phyloP scores from a whole-genome alignment of 2,329 filamentous ascomycete species.

The Colletotrichum neosansevieriae region DNA sequence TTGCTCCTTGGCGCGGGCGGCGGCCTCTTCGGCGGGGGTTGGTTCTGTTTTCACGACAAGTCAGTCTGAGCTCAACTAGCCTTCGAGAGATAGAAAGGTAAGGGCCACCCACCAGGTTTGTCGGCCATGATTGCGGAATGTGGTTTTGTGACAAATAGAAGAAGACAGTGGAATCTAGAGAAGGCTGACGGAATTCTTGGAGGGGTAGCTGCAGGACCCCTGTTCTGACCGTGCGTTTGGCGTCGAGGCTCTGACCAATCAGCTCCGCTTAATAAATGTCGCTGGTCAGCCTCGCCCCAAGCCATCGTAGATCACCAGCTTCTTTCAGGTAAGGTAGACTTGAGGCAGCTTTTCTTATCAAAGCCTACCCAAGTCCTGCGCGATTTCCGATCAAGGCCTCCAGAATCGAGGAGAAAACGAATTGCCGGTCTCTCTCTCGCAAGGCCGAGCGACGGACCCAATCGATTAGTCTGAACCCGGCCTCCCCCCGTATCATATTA shows the following conservation, averaged over 20 bases:
- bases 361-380: not conserved
- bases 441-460: too few relatives aligned
- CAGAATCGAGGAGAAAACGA: too few relatives aligned
- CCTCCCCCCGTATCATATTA: too few relatives aligned
- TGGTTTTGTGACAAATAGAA: conserved; percentile 29
- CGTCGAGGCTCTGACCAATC: conserved; percentile 33
- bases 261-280: conserved; percentile 20
- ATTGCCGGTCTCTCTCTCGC: too few relatives aligned
- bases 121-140: conserved; percentile 53
- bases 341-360: too few relatives aligned
- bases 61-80: too few relatives aligned
- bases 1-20: conserved; percentile 76
- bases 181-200: conserved; percentile 41
- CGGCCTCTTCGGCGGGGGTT: conserved; percentile 68
- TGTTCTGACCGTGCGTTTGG: conserved; percentile 8
- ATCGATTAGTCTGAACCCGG: too few relatives aligned
- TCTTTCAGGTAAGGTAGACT: not conserved
- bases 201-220: conserved; percentile 41
- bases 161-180: conserved; percentile 42
- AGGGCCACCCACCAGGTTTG: conserved; percentile 44
- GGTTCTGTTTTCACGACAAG: conserved; percentile 54
- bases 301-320: not conserved
- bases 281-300: conserved; percentile 26
- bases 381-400: too few relatives aligned
- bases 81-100: not conserved